These are phyloP conservation scores for Fomitiporia mediterranea DNA, from an alignment of 1,284 basidiomycete species.

Conservation along the genomic window DNA sequence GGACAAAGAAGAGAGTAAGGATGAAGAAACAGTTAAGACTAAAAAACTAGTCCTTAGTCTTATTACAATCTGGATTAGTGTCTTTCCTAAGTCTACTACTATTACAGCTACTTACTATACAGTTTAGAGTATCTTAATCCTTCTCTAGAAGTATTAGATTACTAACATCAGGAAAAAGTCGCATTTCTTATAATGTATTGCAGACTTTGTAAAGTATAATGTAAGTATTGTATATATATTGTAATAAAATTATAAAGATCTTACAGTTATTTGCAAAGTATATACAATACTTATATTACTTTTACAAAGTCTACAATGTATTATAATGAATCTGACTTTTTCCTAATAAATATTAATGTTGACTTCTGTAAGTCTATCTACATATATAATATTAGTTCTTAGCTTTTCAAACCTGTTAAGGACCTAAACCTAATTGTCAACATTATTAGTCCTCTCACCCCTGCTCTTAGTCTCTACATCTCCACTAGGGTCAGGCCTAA, in stretches of 20 bases:
- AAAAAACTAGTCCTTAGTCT: slow-evolving; percentile 30
- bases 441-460: slow-evolving; percentile 30
- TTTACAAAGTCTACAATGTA: too few relatives aligned
- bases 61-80: slow-evolving; percentile 38
- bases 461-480: slow-evolving; percentile 32
- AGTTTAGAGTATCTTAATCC: slow-evolving; percentile 34
- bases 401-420: slow-evolving; percentile 26
- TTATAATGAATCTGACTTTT: too few relatives aligned
- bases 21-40: background rate
- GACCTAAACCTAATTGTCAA: slow-evolving; percentile 25
- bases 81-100: slow-evolving; percentile 33
- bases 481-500: slow-evolving; percentile 28
- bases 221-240: too few relatives aligned
- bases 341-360: too few relatives aligned
- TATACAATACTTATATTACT: too few relatives aligned
- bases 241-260: too few relatives aligned
- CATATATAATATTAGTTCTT: slow-evolving; percentile 25
- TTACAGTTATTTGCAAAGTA: too few relatives aligned
- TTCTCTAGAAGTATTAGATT: slow-evolving; percentile 32
- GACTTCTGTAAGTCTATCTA: slow-evolving; percentile 37
- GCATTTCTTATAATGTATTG: too few relatives aligned
- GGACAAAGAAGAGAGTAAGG: slow-evolving; percentile 4
- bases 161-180: too few relatives aligned
- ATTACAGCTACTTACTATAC: slow-evolving; percentile 33
- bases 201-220: too few relatives aligned